phyloP scores from a whole-genome alignment of 2,329 filamentous ascomycete genomes.

The Neofusicoccum kwambonambiense region DNA sequence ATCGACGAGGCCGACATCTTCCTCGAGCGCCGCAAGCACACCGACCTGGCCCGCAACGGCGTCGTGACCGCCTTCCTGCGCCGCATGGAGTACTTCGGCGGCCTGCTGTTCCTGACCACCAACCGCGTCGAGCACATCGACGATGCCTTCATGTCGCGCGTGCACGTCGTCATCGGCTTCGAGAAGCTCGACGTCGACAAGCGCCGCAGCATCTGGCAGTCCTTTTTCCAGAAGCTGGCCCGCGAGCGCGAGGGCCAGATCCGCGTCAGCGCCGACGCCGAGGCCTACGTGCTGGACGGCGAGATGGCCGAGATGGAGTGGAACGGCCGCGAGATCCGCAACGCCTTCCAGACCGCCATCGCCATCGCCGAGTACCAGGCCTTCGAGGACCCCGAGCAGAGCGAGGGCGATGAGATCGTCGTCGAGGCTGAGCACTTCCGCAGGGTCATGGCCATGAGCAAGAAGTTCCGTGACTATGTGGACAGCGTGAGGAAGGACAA shows the following conservation, averaged over 20 bases:
- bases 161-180: constrained; percentile 3
- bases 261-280: neutral
- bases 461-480: neutral
- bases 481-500: constrained; percentile 1
- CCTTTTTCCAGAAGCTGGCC: neutral
- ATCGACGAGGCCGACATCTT: constrained; percentile 39
- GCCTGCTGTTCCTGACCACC: constrained; percentile 35
- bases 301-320: constrained; percentile 9
- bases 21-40: constrained; percentile 47
- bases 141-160: constrained; percentile 16
- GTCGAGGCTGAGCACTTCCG: neutral
- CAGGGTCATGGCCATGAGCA: neutral
- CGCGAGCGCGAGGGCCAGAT: neutral
- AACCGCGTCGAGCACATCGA: constrained; percentile 33
- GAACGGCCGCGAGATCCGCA: constrained; percentile 24
- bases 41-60: constrained; percentile 52
- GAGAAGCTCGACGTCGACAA: constrained; percentile 19
- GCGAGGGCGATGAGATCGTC: neutral
- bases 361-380: constrained; percentile 21
- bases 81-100: constrained; percentile 17
- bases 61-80: constrained; percentile 29
- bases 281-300: neutral
- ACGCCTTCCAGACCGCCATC: constrained; percentile 24
- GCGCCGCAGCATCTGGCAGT: neutral
- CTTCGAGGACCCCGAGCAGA: neutral